Percentiles rank a stretch among this genome's conserved stretches.
phyloP scores from a whole-genome alignment of 768 basidiomycete species.

The Serendipita sp. region DNA sequence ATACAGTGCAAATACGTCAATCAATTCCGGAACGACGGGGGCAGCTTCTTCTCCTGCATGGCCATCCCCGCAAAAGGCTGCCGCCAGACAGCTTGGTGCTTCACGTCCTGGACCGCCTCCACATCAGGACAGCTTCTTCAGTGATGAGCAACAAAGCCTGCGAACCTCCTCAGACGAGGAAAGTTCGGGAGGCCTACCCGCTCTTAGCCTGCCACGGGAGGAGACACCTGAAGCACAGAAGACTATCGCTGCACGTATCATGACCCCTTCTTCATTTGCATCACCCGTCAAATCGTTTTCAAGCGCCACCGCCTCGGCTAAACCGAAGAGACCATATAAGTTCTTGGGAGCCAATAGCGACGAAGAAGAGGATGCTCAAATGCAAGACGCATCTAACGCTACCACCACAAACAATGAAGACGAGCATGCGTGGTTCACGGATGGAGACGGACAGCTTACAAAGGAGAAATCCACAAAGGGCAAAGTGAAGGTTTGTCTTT shows the following conservation, averaged over 20 bases:
- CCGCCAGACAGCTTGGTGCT: not conserved
- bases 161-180: not conserved
- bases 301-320: not conserved
- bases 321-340: not conserved
- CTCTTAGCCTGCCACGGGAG: not conserved
- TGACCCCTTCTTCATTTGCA: not conserved
- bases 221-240: not conserved
- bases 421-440: not conserved
- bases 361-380: not conserved
- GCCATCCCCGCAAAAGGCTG: not conserved
- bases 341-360: not conserved
- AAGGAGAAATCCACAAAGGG: not conserved
- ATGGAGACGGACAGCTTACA: not conserved
- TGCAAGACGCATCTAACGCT: not conserved
- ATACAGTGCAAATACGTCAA: constrained; percentile 4
- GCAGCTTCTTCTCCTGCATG: not conserved
- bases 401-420: not conserved
- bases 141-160: not conserved
- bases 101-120: not conserved
- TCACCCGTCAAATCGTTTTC: constrained; percentile 5
- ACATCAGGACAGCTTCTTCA: not conserved
- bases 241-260: not conserved
- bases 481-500: not conserved
- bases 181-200: not conserved
- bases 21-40: not conserved